Conservation (phyloP, 2,329 filamentous ascomycete genomes). For the Paecilomyces sp. region DNA sequence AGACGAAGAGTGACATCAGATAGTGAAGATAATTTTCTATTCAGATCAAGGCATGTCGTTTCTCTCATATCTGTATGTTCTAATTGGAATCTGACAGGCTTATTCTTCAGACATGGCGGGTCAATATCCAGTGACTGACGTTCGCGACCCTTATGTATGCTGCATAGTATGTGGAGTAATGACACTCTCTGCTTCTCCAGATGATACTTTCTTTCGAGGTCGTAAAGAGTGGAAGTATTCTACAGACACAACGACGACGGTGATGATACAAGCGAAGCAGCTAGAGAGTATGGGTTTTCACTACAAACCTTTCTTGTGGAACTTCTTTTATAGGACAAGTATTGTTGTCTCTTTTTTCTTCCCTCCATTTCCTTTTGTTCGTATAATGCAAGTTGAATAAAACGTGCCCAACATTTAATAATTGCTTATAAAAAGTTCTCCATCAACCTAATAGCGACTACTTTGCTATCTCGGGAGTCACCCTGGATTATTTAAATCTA, state of each 20-base stretch:
- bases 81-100: neutral
- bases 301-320: neutral
- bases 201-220: neutral
- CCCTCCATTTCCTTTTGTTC: neutral
- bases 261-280: neutral
- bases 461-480: constrained; percentile 4
- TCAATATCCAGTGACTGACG: neutral
- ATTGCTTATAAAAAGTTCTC: constrained; percentile 1
- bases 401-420: neutral
- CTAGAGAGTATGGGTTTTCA: neutral
- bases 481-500: neutral
- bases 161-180: neutral
- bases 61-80: neutral
- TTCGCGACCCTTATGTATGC: neutral
- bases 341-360: neutral
- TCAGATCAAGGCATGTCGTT: neutral
- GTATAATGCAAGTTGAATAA: neutral
- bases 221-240: neutral
- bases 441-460: constrained; percentile 3
- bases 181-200: neutral
- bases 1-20: neutral
- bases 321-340: neutral
- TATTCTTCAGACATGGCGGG: neutral
- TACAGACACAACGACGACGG: neutral
- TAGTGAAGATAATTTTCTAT: neutral